Evolutionary conservation across 306 rosid genomes (phyloP), one percentile per base, ranked within the genome.

Genomic region (Lotus japonicus): DNA sequence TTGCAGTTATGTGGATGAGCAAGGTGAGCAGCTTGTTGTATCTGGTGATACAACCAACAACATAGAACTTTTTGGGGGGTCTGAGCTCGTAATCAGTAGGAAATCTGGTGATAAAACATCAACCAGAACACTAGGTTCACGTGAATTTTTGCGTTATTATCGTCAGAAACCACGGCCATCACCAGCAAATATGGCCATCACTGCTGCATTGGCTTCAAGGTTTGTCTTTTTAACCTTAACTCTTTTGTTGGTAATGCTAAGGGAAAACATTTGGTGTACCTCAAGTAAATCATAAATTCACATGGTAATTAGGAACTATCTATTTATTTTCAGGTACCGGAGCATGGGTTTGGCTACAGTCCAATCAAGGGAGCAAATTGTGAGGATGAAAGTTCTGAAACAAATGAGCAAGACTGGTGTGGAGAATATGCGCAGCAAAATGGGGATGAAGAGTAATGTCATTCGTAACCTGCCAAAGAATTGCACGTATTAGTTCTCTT

Each of bases 321-420:
- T 36, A 31, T 64, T 45, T 15, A 23, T 12, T 74, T 81, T 73
- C 86, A 95, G 97, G 88, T 95, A 90, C 73, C 83, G 81, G 79
- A 87, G 95, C 86, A 95, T 95, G 99, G 99, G 97, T 23, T 78
- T 95, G 83, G 84, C 89, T 11, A 95, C 96, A 0, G 90, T 90
- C 64, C 96, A 88, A 66, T 84, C 97, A 16, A 88, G 86, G 67
- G 88, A 95, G 62, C 75, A 78, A 18, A 61, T 87, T 83, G 87
- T 88, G 75, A 87, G 86, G 86, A 83, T 90, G 97, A 95, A 95
- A 81, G 89, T 90, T 60, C 74, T 95, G 81, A 95, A 88, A 88
- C 78, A 87, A 73, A 90, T 95, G 88, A 85, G 70, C 41, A 86
- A 77, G 75, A 77, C 90, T 7, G 96, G 99, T 28, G 90, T 88